Evolutionary conservation across 495 filamentous ascomycete genomes (phyloP).

Genomic region (Cladorrhinum samala): DNA sequence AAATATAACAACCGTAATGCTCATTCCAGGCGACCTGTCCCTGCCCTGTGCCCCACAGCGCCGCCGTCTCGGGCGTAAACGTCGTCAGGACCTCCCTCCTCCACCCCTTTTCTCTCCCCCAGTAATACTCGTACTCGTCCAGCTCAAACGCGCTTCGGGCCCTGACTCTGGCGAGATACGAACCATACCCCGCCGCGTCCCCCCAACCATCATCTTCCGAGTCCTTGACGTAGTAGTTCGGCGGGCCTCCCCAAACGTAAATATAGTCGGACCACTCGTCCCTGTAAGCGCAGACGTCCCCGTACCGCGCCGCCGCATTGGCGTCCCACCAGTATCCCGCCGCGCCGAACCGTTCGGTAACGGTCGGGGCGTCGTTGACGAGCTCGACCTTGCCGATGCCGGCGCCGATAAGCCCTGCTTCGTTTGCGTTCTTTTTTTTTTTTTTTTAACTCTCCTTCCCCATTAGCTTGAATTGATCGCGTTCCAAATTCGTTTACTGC

Average conservation of each 20-base stretch:
- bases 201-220: too few species aligned
- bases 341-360: slow-evolving; percentile 25
- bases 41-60: slow-evolving; percentile 28
- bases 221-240: too few species aligned
- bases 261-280: slow-evolving; percentile 31
- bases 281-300: slow-evolving; percentile 31
- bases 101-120: slow-evolving; percentile 28
- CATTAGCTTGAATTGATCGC: too few species aligned
- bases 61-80: slow-evolving; percentile 26
- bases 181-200: slow-evolving; percentile 11
- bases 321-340: slow-evolving; percentile 32
- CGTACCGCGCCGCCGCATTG: slow-evolving; percentile 21
- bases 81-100: slow-evolving; percentile 17
- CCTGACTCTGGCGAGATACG: slow-evolving; percentile 31
- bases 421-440: slow-evolving; percentile 24
- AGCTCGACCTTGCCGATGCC: slow-evolving; percentile 30
- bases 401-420: slow-evolving; percentile 24
- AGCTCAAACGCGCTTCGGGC: slow-evolving; percentile 30
- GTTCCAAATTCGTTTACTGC: not conserved
- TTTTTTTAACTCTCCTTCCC: not conserved
- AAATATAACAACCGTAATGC: slow-evolving; percentile 25
- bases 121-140: slow-evolving; percentile 33
- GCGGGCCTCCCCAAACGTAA: slow-evolving; percentile 31
- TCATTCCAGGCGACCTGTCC: slow-evolving; percentile 29
- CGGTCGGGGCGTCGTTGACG: slow-evolving; percentile 26